Conservation (phyloP, 192 early-diverging fungal species). For the Podila clonocystis region DNA sequence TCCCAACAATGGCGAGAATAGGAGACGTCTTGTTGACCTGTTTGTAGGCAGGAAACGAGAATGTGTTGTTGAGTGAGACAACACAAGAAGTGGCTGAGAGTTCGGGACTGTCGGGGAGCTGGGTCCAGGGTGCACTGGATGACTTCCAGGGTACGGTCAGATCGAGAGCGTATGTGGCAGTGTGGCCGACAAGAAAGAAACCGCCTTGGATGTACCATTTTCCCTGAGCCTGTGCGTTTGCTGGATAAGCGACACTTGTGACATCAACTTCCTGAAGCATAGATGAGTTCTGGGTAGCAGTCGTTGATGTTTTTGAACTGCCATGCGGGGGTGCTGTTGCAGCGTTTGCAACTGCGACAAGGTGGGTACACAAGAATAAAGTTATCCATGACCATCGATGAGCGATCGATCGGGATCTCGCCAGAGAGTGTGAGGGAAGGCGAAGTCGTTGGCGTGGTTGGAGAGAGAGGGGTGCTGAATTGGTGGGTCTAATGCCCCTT, state of each 20-base stretch:
- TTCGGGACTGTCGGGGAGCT: slow-evolving; percentile 1
- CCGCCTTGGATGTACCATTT: slow-evolving; percentile 32
- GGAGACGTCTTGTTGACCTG: not conserved
- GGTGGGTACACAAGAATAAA: too few species aligned
- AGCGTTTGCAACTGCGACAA: too few species aligned
- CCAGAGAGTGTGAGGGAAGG: too few species aligned
- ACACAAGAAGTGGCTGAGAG: slow-evolving; percentile 1
- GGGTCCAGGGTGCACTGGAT: slow-evolving; percentile 3
- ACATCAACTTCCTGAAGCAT: not conserved
- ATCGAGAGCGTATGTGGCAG: slow-evolving; percentile 9
- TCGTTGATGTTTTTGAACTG: not conserved
- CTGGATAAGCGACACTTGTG: slow-evolving; percentile 12
- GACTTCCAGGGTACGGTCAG: slow-evolving; percentile 16
- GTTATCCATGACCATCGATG: too few species aligned
- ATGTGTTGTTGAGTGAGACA: slow-evolving; percentile 4
- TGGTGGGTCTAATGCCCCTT: too few species aligned
- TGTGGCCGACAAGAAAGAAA: not conserved
- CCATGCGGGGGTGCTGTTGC: not conserved
- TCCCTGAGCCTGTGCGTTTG: slow-evolving; percentile 2
- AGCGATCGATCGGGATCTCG: too few species aligned
- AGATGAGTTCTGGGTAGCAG: not conserved
- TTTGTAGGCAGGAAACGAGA: not conserved
- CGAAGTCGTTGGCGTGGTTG: too few species aligned
- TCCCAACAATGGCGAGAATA: slow-evolving; percentile 13
- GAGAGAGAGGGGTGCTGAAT: too few species aligned